Percentiles rank a stretch among this genome's conserved stretches.
phyloP scores from a whole-genome alignment of 371 early-diverging fungal genomes.

The Actinomortierella ambigua region DNA sequence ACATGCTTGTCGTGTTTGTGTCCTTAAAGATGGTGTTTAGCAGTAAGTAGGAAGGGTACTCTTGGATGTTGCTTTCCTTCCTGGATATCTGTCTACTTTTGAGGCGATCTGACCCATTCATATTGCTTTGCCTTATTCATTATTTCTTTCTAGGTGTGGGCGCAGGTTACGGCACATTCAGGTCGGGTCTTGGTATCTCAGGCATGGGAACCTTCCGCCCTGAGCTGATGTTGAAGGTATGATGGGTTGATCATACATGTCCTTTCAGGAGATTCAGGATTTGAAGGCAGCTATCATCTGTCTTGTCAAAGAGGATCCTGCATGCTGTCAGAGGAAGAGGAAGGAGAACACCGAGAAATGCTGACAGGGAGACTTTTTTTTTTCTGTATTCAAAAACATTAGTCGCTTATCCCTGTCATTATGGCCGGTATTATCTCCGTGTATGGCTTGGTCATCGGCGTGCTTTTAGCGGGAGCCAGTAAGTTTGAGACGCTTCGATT shows the following conservation, averaged over 20 bases:
- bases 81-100: no score
- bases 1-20: constrained; percentile 2
- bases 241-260: no score
- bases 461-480: constrained; percentile 87
- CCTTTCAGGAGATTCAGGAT: no score
- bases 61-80: neutral
- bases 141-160: constrained; percentile 68
- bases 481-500: constrained; percentile 46
- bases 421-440: constrained; percentile 99
- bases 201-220: constrained; percentile 96
- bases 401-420: constrained; percentile 90
- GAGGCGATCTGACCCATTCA: no score
- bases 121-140: no score
- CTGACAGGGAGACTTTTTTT: neutral
- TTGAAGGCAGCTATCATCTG: no score
- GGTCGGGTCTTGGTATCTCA: constrained; percentile 95
- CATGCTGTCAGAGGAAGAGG: neutral
- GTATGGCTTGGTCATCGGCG: constrained; percentile 96
- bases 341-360: neutral
- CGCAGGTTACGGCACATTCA: constrained; percentile 98
- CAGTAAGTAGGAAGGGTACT: constrained; percentile 44
- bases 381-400: constrained; percentile 5
- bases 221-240: constrained; percentile 89
- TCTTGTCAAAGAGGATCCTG: no score
- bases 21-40: constrained; percentile 56